Evolutionary conservation across 495 filamentous ascomycete species (phyloP), one percentile per base, ranked within the genome.

Genomic region (Tuber magnatum): DNA sequence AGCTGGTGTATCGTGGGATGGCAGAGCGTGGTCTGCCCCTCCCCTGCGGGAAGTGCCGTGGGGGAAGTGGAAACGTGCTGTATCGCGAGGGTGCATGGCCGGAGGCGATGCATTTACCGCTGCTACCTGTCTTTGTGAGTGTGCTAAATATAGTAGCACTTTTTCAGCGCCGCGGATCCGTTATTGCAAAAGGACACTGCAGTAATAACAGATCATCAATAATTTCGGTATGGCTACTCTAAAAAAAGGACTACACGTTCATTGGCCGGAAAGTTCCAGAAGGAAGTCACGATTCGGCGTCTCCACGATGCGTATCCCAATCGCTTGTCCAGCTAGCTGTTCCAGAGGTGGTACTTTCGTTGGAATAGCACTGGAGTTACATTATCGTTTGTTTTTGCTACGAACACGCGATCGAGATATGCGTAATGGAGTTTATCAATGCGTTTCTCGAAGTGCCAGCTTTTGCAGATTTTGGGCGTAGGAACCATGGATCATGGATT

Each of bases 111-210:
- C 12, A 1, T 7, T 5, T 65, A 35, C 56, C 14, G 12, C 56
- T 32, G 3, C 51, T 61, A 65, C 56, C 56, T 32, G 28, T 18
- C 56, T 18, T 35, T 35, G 12, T 28, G 28, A 14, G 28, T 65
- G 28, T 65, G 18, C 56, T 65, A 65, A 65, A 65, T 65, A 65
- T 65, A 65, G 56, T 65, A 65, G 12, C 56, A 18, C 56, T 8
- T 65, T 65, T 65, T 65, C 56, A 65, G 56, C 56, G 35, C 20
- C 51, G n/a, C n/a, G 51, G 51, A 61, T 28, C n/a, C 51, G 51
- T 61, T 9, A 32, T 14, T 61, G 9, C 28, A 65, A 65, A 65
- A 65, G 56, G 56, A 65, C 56, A 35, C 2, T 65, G 28, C 56
- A 65, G 56, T 65, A 65, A 65, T 65, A 65, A 65, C 28, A 20